Conservation (phyloP, 2,329 filamentous ascomycete genomes). For the Stagonosporopsis chrysanthemi region DNA sequence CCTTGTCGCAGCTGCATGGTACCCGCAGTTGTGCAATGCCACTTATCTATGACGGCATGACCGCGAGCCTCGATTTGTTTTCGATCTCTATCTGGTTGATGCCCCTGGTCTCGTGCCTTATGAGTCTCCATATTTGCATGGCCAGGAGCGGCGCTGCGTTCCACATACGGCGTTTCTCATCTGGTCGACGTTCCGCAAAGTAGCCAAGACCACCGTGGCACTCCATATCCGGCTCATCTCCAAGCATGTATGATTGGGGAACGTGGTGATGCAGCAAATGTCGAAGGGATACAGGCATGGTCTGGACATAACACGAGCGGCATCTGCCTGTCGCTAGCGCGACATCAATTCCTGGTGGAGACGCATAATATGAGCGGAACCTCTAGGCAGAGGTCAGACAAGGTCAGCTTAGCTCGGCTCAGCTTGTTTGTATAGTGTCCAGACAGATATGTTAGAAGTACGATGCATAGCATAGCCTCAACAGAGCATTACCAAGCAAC, state of each 20-base stretch:
- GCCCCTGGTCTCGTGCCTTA: constrained; percentile 3
- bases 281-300: not conserved
- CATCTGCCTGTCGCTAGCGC: not conserved
- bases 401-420: not conserved
- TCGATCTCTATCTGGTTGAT: constrained; percentile 8
- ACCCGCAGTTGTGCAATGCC: constrained; percentile 12
- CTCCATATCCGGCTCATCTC: not conserved
- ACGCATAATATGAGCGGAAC: not conserved
- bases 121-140: constrained; percentile 2
- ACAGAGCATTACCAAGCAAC: not conserved
- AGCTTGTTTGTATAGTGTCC: not conserved
- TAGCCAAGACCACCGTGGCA: constrained; percentile 1
- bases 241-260: not conserved
- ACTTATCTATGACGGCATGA: constrained; percentile 17
- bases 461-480: not conserved
- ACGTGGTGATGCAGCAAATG: not conserved
- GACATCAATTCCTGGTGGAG: not conserved
- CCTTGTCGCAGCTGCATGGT: constrained; percentile 6
- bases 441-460: not conserved
- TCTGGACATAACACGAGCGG: not conserved
- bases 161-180: not conserved
- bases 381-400: not conserved
- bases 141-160: not conserved
- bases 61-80: not conserved
- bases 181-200: not conserved